Conservation (phyloP, 352 stramenopile genomes). For the Phytophthora sojae region DNA sequence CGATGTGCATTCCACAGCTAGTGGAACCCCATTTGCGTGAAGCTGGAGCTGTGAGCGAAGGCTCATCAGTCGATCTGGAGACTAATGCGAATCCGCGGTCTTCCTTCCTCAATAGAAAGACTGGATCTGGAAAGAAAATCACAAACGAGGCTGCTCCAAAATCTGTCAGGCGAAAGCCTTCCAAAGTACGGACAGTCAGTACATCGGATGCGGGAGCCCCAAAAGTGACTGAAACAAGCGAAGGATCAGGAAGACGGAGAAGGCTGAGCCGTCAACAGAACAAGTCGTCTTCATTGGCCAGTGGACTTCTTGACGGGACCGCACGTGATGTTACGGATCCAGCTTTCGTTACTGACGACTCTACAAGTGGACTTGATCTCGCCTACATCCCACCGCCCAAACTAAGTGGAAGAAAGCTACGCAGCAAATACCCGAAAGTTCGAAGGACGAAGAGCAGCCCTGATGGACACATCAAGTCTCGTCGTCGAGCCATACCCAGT, state of each 20-base stretch:
- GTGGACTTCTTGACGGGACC: slow-evolving; percentile 15
- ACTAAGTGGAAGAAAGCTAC: slow-evolving; percentile 47
- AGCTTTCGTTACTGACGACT: slow-evolving; percentile 15
- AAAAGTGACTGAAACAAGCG: slow-evolving; percentile 24
- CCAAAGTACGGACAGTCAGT: slow-evolving; percentile 21
- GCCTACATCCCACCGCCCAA: slow-evolving; percentile 32
- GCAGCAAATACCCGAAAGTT: slow-evolving; percentile 37
- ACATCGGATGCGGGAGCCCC: slow-evolving; percentile 19
- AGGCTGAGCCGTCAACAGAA: slow-evolving; percentile 27
- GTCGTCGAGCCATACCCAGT: slow-evolving; percentile 20
- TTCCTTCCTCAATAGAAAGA: slow-evolving; percentile 29
- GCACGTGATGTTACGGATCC: slow-evolving; percentile 15
- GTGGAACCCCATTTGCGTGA: slow-evolving; percentile 55
- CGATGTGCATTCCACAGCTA: slow-evolving; percentile 39
- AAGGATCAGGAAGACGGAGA: slow-evolving; percentile 23
- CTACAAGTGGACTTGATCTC: slow-evolving; percentile 23
- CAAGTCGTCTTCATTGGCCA: slow-evolving; percentile 22
- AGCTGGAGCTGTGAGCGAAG: slow-evolving; percentile 27
- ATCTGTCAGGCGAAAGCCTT: slow-evolving; percentile 25
- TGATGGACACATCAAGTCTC: slow-evolving; percentile 34
- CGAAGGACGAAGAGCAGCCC: slow-evolving; percentile 34
- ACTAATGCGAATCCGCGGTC: slow-evolving; percentile 15
- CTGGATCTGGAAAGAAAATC: slow-evolving; percentile 28
- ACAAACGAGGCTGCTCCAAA: slow-evolving; percentile 20
- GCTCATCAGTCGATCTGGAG: slow-evolving; percentile 15